Evolutionary conservation across 257 asterid species (phyloP).

Genomic region (Solanum pimpinellifolium): DNA sequence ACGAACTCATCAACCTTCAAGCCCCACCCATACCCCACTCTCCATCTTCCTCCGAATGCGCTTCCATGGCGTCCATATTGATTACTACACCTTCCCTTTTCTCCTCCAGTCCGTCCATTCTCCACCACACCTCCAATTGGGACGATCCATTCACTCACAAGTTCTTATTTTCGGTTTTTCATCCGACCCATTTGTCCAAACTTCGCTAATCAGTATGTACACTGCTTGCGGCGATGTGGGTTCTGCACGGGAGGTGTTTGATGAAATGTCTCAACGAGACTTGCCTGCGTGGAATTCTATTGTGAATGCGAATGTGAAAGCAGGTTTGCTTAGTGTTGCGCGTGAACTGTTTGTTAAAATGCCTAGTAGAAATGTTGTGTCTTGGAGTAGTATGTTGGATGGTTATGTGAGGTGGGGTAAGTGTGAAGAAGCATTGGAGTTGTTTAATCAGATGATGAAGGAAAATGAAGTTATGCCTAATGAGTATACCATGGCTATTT

Average conservation of each 20-base stretch:
- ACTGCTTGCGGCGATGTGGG: not conserved
- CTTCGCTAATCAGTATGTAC: slow-evolving; percentile 7
- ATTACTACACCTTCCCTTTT: slow-evolving; percentile 14
- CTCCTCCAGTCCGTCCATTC: slow-evolving; percentile 3
- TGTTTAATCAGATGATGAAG: not conserved
- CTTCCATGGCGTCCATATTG: not conserved
- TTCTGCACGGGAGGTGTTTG: not conserved
- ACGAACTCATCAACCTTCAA: not conserved
- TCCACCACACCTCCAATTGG: not conserved
- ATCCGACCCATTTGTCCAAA: not conserved
- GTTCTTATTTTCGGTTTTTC: not conserved
- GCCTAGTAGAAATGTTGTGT: not conserved
- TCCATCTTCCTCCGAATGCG: slow-evolving; percentile 11
- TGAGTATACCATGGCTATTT: slow-evolving; percentile 8
- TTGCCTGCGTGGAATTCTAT: slow-evolving; percentile 12
- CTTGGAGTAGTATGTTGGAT: slow-evolving; percentile 16
- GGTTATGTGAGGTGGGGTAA: slow-evolving; percentile 9
- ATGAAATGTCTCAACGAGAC: slow-evolving; percentile 4
- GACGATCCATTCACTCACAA: not conserved
- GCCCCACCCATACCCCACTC: not conserved
- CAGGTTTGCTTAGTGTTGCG: not conserved
- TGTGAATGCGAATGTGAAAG: slow-evolving; percentile 2
- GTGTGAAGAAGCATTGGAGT: slow-evolving; percentile 1
- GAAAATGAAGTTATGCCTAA: slow-evolving; percentile 1
- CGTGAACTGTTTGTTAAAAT: slow-evolving; percentile 1